These are phyloP conservation scores for Sporisorium sorghi DNA, from an alignment of 1,284 basidiomycete species.

Conservation along the genomic window DNA sequence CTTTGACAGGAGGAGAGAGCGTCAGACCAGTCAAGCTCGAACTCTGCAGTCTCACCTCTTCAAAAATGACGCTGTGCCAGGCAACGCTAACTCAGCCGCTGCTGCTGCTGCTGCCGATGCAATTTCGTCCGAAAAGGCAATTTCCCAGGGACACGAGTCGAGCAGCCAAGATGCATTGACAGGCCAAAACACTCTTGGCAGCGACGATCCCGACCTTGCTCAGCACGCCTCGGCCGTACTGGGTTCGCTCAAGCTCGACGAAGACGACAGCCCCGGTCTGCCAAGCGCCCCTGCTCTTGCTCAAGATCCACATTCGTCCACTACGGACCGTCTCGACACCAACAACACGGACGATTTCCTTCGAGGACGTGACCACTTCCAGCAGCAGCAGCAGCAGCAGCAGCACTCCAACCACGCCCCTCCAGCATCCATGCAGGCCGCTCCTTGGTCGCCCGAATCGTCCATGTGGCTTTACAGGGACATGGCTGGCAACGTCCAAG, in stretches of 20 bases:
- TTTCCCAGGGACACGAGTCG: neutral
- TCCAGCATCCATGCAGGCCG: slow-evolving; percentile 20
- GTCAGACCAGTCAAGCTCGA: slow-evolving; percentile 35
- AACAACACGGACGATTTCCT: slow-evolving; percentile 31
- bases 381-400: slow-evolving; percentile 32
- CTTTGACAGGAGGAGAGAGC: slow-evolving; percentile 50
- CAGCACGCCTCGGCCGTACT: slow-evolving; percentile 55
- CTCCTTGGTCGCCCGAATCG: slow-evolving; percentile 72
- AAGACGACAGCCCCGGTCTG: slow-evolving; percentile 45
- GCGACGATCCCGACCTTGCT: slow-evolving; percentile 45
- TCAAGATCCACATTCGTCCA: slow-evolving; percentile 3
- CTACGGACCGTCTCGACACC: slow-evolving; percentile 11
- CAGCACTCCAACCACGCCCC: neutral
- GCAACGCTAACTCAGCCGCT: neutral
- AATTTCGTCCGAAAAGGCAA: slow-evolving; percentile 5
- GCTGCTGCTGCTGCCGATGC: slow-evolving; percentile 1
- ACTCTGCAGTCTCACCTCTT: slow-evolving; percentile 6
- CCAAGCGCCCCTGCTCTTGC: slow-evolving; percentile 21
- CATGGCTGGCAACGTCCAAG: slow-evolving; percentile 88
- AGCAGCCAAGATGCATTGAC: slow-evolving; percentile 3
- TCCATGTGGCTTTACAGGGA: slow-evolving; percentile 93
- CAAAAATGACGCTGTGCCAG: slow-evolving; percentile 13
- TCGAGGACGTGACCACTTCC: slow-evolving; percentile 19
- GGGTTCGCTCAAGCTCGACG: slow-evolving; percentile 55
- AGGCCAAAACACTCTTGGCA: slow-evolving; percentile 19